A percentile compares a stretch with the other conserved stretches of the same genome.
Conservation (phyloP, 257 asterid species). For the Solanum peruvianum region DNA sequence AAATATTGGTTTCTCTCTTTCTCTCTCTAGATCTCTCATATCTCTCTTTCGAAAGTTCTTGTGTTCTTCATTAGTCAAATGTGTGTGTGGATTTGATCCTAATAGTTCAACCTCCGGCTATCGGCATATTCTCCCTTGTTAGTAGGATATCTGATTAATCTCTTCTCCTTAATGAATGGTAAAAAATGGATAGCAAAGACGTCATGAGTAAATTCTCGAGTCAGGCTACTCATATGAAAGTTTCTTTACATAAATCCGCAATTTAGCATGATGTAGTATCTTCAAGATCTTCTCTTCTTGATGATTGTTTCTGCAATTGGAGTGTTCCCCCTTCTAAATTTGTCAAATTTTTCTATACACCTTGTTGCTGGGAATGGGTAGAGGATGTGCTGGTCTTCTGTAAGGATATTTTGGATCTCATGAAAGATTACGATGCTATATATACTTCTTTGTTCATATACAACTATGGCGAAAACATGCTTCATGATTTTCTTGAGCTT, state of each 20-base stretch:
- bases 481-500: background rate
- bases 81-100: no score
- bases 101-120: background rate
- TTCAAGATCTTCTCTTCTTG: background rate
- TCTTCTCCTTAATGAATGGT: background rate
- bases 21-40: no score
- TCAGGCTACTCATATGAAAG: background rate
- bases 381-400: background rate
- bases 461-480: background rate
- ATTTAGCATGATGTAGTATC: background rate
- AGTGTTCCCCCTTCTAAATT: background rate
- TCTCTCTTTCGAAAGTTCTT: no score
- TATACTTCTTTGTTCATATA: background rate
- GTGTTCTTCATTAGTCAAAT: no score
- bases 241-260: background rate
- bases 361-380: background rate
- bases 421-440: background rate
- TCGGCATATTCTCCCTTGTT: background rate
- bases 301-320: background rate
- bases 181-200: background rate
- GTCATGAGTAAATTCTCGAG: background rate
- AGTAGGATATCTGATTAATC: background rate
- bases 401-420: background rate
- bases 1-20: no score
- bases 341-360: background rate